A percentile compares a stretch with the other conserved stretches of the same genome.
Conservation (phyloP, 106 monocot species). For the Vanilla planifolia region DNA sequence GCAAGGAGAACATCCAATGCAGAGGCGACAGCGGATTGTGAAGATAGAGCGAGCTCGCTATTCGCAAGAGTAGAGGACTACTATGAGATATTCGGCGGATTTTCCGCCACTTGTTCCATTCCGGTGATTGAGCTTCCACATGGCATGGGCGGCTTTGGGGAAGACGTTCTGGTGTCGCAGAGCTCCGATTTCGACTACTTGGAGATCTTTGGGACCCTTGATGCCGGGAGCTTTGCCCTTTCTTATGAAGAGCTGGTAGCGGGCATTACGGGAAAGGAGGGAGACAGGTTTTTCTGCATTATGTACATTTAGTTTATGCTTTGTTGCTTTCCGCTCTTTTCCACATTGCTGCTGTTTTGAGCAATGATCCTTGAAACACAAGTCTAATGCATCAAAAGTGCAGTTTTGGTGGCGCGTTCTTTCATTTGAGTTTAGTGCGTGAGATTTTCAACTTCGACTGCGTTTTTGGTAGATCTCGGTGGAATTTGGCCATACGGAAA, state of each 20-base stretch:
- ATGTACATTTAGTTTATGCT: not conserved
- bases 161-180: not conserved
- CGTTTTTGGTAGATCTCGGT: not conserved
- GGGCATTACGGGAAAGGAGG: not conserved
- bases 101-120: conserved; percentile 57
- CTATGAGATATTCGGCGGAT: conserved; percentile 75
- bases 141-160: conserved; percentile 3
- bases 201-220: conserved; percentile 72
- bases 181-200: conserved; percentile 31
- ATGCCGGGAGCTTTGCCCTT: conserved; percentile 36
- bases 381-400: too few relatives aligned
- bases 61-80: conserved; percentile 37
- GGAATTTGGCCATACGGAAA: not conserved
- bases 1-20: conserved; percentile 7
- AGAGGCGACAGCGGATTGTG: conserved; percentile 16
- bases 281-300: not conserved
- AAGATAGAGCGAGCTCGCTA: conserved; percentile 10
- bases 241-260: conserved; percentile 61
- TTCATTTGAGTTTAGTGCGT: not conserved
- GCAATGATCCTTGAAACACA: too few relatives aligned
- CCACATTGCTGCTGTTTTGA: not conserved
- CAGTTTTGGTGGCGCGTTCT: not conserved
- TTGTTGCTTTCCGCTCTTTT: not conserved
- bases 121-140: conserved; percentile 81
- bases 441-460: not conserved